Percentiles rank a stretch among this genome's conserved stretches.
These are phyloP conservation scores for Westerdykella aurantiaca DNA, from an alignment of 2,329 filamentous ascomycete species.

Conservation along the genomic window DNA sequence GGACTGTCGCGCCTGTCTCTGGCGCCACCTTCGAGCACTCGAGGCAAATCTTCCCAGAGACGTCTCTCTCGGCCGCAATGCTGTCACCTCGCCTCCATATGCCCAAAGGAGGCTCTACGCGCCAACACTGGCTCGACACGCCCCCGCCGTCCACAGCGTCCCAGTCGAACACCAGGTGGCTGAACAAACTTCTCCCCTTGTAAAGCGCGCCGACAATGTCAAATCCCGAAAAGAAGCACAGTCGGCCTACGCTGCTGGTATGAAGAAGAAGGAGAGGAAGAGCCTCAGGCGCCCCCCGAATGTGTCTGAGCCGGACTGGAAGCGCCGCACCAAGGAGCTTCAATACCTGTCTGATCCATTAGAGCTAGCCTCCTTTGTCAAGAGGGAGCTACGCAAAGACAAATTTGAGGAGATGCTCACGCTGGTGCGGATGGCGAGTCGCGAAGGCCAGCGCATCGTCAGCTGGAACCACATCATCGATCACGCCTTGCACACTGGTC, in stretches of 20 bases:
- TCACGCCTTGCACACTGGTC: constrained; percentile 58
- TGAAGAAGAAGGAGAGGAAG: constrained; percentile 19
- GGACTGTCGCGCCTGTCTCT: constrained; percentile 41
- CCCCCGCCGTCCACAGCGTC: constrained; percentile 7
- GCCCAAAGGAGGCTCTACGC: constrained; percentile 15
- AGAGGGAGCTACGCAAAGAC: constrained; percentile 52
- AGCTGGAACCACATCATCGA: constrained; percentile 85
- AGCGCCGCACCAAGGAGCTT: constrained; percentile 51
- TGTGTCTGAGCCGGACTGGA: constrained; percentile 16
- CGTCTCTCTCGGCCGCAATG: constrained; percentile 17
- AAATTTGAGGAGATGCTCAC: constrained; percentile 62
- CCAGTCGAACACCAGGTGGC: constrained; percentile 9
- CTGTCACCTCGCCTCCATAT: constrained; percentile 9
- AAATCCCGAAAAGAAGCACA: constrained; percentile 1
- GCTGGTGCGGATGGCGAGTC: constrained; percentile 65
- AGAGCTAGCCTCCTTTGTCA: constrained; percentile 64
- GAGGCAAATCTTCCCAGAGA: constrained; percentile 20
- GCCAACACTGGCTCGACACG: constrained; percentile 6
- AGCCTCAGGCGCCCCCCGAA: constrained; percentile 10
- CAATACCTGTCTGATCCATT: constrained; percentile 63
- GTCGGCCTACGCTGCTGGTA: constrained; percentile 19
- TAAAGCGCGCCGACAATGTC: neutral
- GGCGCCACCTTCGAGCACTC: constrained; percentile 41
- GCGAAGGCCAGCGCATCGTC: constrained; percentile 59
- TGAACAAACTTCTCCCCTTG: neutral